Conservation (phyloP, 306 rosid species). For the Gillenia trifoliata region DNA sequence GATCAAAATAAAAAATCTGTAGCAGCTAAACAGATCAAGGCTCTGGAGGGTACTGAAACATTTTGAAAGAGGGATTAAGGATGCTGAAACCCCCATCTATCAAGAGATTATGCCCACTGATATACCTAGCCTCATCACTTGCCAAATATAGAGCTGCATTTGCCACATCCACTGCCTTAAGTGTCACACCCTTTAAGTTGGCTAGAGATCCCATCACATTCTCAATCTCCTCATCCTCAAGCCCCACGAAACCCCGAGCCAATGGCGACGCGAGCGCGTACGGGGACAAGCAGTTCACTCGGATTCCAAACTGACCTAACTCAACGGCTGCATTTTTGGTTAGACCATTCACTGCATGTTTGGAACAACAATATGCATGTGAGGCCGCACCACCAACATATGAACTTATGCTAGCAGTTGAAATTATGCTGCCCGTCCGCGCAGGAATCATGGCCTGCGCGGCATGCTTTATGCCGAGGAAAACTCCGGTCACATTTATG, state of each 20-base stretch:
- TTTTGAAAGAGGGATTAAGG: conserved; percentile 43
- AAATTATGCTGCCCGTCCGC: conserved; percentile 48
- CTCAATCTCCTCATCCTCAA: conserved; percentile 43
- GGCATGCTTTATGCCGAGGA: conserved; percentile 74
- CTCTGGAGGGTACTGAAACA: conserved; percentile 43
- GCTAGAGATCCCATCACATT: conserved; percentile 29
- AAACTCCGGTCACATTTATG: conserved; percentile 58
- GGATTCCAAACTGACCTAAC: conserved; percentile 69
- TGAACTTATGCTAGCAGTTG: conserved; percentile 55
- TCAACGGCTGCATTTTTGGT: conserved; percentile 74
- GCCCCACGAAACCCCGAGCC: conserved; percentile 40
- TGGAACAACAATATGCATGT: conserved; percentile 62
- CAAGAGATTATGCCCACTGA: conserved; percentile 77
- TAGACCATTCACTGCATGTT: conserved; percentile 66
- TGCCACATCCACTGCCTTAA: conserved; percentile 65
- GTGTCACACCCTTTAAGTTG: conserved; percentile 55
- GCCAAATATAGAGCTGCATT: conserved; percentile 78
- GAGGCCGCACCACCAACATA: conserved; percentile 60
- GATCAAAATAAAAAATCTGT: no score
- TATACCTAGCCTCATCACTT: conserved; percentile 58
- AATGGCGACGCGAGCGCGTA: conserved; percentile 57
- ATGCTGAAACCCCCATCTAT: conserved; percentile 71
- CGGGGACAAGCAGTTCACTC: conserved; percentile 82
- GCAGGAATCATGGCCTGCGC: conserved; percentile 59
- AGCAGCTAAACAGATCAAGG: conserved; percentile 11